These are phyloP conservation scores for Furcasterigmium furcatum DNA, from an alignment of 2,329 filamentous ascomycete genomes.

Conservation along the genomic window DNA sequence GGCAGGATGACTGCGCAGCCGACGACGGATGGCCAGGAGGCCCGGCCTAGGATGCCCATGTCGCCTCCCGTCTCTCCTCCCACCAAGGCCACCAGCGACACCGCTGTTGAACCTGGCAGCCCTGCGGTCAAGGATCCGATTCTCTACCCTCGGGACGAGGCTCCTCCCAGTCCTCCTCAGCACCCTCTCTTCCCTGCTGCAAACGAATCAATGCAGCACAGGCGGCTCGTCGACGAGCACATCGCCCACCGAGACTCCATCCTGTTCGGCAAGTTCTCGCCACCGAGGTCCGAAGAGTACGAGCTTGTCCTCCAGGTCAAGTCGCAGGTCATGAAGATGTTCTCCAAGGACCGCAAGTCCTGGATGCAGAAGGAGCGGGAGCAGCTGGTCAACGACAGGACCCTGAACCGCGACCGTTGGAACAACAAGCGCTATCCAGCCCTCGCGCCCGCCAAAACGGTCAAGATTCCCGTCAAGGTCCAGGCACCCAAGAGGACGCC, in stretches of 20 bases:
- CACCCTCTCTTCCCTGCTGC: constrained; percentile 46
- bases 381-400: constrained; percentile 44
- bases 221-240: constrained; percentile 48
- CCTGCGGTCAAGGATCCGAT: constrained; percentile 50
- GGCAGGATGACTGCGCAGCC: background rate
- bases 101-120: constrained; percentile 4
- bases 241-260: constrained; percentile 38
- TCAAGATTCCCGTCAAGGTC: constrained; percentile 1
- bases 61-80: constrained; percentile 59
- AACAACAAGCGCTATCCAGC: constrained; percentile 27
- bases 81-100: constrained; percentile 29
- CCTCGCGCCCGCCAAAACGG: constrained; percentile 32
- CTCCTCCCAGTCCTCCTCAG: constrained; percentile 35
- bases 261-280: constrained; percentile 39
- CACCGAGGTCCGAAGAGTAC: constrained; percentile 52
- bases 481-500: constrained; percentile 9
- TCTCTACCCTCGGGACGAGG: constrained; percentile 49
- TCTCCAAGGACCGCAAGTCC: constrained; percentile 33
- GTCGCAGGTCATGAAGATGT: constrained; percentile 48
- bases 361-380: constrained; percentile 51
- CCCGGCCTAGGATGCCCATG: constrained; percentile 36
- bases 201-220: constrained; percentile 35
- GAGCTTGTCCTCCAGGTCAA: constrained; percentile 49
- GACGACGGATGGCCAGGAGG: constrained; percentile 7
- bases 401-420: constrained; percentile 27